These are phyloP conservation scores for Hygrophila difformis DNA, from an alignment of 257 asterid species.

Conservation along the genomic window DNA sequence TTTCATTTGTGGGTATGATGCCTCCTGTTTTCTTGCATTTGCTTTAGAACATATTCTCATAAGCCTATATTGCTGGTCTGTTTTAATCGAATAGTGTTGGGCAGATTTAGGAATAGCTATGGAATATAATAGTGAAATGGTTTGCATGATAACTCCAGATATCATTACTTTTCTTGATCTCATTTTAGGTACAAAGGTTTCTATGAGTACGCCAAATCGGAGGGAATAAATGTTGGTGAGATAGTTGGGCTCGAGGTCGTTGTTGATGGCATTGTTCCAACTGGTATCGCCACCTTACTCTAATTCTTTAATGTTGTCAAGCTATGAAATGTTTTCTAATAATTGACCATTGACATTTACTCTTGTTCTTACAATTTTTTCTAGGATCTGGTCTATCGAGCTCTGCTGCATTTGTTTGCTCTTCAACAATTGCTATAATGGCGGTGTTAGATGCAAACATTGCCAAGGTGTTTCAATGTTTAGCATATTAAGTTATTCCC, in stretches of 20 bases:
- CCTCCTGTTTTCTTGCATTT: conserved; percentile 13
- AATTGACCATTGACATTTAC: too few relatives aligned
- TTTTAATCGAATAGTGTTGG: too few relatives aligned
- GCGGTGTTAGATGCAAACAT: conserved; percentile 50
- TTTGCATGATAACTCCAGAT: too few relatives aligned
- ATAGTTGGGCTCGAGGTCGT: conserved; percentile 73
- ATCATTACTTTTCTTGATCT: background rate
- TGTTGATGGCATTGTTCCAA: conserved; percentile 87
- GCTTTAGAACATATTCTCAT: background rate
- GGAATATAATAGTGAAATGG: too few relatives aligned
- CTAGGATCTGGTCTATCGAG: conserved; percentile 96
- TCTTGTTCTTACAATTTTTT: too few relatives aligned
- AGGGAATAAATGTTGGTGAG: conserved; percentile 51
- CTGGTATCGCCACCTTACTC: too few relatives aligned
- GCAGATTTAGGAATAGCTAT: too few relatives aligned
- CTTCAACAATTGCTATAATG: conserved; percentile 88
- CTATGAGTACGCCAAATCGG: conserved; percentile 64
- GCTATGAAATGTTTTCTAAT: too few relatives aligned
- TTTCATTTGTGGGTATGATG: too few relatives aligned
- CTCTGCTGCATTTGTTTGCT: conserved; percentile 99
- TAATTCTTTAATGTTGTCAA: too few relatives aligned
- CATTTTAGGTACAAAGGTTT: conserved; percentile 79
- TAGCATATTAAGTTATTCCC: too few relatives aligned
- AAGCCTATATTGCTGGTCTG: too few relatives aligned
- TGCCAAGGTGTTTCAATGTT: conserved; percentile 44